phyloP scores from a whole-genome alignment of 1,139 yeast species.

The Pichia sp. region DNA sequence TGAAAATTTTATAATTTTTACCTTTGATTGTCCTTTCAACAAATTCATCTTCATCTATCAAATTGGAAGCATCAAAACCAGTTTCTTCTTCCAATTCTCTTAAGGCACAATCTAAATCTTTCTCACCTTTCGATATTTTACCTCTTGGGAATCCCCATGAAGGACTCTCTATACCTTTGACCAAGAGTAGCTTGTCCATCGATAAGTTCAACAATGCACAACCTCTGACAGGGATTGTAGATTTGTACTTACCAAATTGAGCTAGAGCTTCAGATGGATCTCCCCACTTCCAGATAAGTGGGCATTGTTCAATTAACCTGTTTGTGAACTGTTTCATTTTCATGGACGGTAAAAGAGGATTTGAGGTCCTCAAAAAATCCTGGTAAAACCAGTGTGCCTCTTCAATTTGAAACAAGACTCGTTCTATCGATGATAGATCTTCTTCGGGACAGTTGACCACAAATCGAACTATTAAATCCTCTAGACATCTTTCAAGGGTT shows the following conservation, averaged over 20 bases:
- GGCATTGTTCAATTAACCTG: conserved; percentile 69
- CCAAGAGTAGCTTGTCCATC: conserved; percentile 68
- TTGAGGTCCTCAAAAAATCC: conserved; percentile 72
- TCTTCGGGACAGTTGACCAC: conserved; percentile 89
- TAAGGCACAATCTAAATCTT: conserved; percentile 87
- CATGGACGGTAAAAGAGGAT: conserved; percentile 73
- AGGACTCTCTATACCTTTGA: conserved; percentile 79
- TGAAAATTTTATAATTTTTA: conserved; percentile 79
- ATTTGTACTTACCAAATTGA: conserved; percentile 79
- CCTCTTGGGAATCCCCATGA: conserved; percentile 98
- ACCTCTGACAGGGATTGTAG: conserved; percentile 93
- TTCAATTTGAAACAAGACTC: conserved; percentile 91
- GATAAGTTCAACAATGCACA: conserved; percentile 78
- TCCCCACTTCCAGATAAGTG: conserved; percentile 83
- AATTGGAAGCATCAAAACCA: conserved; percentile 77
- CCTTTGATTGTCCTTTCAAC: conserved; percentile 80
- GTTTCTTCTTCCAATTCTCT: conserved; percentile 94
- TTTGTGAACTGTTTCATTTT: conserved; percentile 79
- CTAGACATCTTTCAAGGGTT: conserved; percentile 72
- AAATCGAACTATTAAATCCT: conserved; percentile 84
- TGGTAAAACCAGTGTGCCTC: conserved; percentile 98
- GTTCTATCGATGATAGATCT: conserved; percentile 77
- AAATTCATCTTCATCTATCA: conserved; percentile 63
- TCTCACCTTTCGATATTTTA: conserved; percentile 89
- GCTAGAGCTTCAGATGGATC: conserved; percentile 70